These are phyloP conservation scores for Kitagawia praeruptora DNA, from an alignment of 129 eudicot genomes.

Conservation along the genomic window DNA sequence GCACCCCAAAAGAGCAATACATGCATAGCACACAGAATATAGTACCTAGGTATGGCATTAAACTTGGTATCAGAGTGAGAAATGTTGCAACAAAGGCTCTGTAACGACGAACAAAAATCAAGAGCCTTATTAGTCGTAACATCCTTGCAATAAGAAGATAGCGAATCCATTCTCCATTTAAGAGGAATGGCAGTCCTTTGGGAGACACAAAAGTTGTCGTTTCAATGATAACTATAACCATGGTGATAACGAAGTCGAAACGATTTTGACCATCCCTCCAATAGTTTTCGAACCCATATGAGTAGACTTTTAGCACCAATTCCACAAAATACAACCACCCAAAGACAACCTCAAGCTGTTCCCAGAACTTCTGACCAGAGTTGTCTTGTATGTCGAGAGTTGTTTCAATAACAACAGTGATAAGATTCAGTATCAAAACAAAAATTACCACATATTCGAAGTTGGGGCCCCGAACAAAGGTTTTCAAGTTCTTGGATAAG, in stretches of 20 bases:
- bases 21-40: slow-evolving; percentile 82
- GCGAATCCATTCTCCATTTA: slow-evolving; percentile 99
- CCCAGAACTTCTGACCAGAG: slow-evolving; percentile 84
- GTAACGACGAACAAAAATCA: slow-evolving; percentile 78
- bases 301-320: slow-evolving; percentile 71
- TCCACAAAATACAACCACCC: slow-evolving; percentile 95
- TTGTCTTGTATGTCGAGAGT: slow-evolving; percentile 84
- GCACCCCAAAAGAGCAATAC: slow-evolving; percentile 83
- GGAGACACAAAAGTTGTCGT: slow-evolving; percentile 79
- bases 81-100: slow-evolving; percentile 92
- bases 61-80: slow-evolving; percentile 83
- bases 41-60: slow-evolving; percentile 94
- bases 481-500: slow-evolving; percentile 45
- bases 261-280: slow-evolving; percentile 96
- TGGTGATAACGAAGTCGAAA: slow-evolving; percentile 80
- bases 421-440: slow-evolving; percentile 63
- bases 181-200: slow-evolving; percentile 46
- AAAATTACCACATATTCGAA: slow-evolving; percentile 57
- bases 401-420: slow-evolving; percentile 78
- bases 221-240: slow-evolving; percentile 97
- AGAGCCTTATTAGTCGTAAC: slow-evolving; percentile 82
- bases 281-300: slow-evolving; percentile 81
- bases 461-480: slow-evolving; percentile 41
- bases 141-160: slow-evolving; percentile 96
- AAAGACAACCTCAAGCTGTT: slow-evolving; percentile 74